Conservation (phyloP, 768 basidiomycete genomes). For the Flagelloscypha sp. region DNA sequence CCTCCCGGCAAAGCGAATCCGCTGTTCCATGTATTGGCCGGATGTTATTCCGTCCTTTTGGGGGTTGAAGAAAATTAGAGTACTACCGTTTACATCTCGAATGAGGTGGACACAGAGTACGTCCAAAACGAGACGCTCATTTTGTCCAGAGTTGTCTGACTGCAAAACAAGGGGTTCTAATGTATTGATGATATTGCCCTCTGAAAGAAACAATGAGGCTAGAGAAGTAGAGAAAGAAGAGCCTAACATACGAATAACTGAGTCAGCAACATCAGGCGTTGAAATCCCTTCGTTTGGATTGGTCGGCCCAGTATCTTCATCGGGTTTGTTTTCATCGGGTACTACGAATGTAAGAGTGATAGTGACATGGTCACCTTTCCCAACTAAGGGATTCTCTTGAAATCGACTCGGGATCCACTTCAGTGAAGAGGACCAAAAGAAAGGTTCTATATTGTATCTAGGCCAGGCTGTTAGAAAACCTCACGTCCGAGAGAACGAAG, state of each 20-base stretch:
- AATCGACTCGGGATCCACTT: conserved; percentile 36
- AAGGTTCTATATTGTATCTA: conserved; percentile 35
- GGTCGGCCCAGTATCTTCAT: no score
- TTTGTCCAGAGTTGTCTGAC: no score
- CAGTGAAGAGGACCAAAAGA: conserved; percentile 35
- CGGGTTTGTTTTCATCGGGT: neutral
- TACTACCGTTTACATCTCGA: conserved; percentile 27
- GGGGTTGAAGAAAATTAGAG: conserved; percentile 37
- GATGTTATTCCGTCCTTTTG: conserved; percentile 31
- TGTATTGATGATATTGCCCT: no score
- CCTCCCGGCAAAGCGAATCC: conserved; percentile 31
- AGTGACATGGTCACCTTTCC: conserved; percentile 33
- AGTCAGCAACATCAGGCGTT: no score
- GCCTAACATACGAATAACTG: no score
- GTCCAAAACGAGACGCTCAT: conserved; percentile 18
- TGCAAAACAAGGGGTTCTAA: no score
- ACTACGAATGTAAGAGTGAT: conserved; percentile 30
- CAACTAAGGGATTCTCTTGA: conserved; percentile 22
- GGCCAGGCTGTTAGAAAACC: conserved; percentile 1
- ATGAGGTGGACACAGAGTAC: conserved; percentile 29
- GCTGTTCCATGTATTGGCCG: conserved; percentile 34
- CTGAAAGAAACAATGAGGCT: no score
- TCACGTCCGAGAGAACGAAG: neutral
- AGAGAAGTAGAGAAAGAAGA: no score
- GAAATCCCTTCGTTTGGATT: no score